Base-by-base conservation (phyloP, 1,284 basidiomycete species). In the Ceratobasidium sp. region DNA sequence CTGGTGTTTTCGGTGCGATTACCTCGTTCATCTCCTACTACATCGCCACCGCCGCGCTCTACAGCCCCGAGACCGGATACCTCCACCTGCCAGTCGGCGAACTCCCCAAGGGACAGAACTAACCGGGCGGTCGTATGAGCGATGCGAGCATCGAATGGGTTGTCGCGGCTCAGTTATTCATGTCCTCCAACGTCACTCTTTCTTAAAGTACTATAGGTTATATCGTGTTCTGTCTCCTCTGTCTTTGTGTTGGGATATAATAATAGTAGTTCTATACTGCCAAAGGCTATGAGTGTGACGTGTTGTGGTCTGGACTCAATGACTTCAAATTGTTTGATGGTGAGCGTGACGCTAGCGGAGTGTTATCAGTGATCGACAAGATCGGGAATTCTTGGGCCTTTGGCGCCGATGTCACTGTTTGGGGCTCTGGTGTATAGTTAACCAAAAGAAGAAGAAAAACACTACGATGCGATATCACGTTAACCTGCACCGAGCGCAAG, bases 11-110 rank as follows among this genome's bases (percentile, higher is more conserved):
- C 43, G 95, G 94, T 47, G 84, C 90, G 67, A 75, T 89, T 71
- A 90, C 91, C 30, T 90, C 89, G 0, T 80, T 87, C 75, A 80
- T 91, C 76, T 91, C 90, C n/a, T 92, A 87, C 83, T 92, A 92
- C 79, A 83, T 85, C 63, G 91, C 87, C 54, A 80, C 87, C 28
- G 85, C 85, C 32, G 87, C 90, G 73, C 79, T 92, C 58, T 83
- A 91, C 63, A 83, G 82, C 28, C 82, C 83, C 26, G 86, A 87
- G 50, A 71, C 61, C 41, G 70, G 69, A 18, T 75, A 73, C 64
- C 30, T 73, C 32, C 28, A 30, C 30, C 63, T 72, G 16, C 70
- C 70, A 30, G 57, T 73, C 64, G 23, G 67, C 47, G 46, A 63
- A 30, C 66, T 75, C 35, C 32, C 62, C 30, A 73, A 64, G 72